These are phyloP conservation scores for Syzygium syzygioides DNA, from an alignment of 441 rosid species.

Conservation along the genomic window DNA sequence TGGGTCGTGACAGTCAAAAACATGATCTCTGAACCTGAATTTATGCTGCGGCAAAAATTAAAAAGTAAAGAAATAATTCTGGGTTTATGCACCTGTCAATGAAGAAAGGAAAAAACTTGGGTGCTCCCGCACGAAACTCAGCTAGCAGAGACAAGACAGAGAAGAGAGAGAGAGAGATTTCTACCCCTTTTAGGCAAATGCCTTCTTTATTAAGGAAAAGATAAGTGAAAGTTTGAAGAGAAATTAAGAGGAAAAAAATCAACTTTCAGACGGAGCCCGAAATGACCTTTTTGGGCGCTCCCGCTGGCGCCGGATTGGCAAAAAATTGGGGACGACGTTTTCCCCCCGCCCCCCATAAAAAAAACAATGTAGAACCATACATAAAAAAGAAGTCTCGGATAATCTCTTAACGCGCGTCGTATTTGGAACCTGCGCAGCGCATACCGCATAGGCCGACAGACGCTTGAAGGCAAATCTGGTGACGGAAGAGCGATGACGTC, in stretches of 20 bases:
- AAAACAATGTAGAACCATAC: no score
- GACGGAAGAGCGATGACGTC: background rate
- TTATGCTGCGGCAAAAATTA: background rate
- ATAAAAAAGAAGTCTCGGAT: no score
- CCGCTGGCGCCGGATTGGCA: background rate
- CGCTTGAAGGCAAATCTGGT: background rate
- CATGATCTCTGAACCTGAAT: background rate
- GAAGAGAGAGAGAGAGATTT: no score
- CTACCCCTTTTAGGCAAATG: no score
- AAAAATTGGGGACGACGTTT: background rate
- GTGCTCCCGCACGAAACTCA: background rate
- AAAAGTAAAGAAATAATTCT: background rate
- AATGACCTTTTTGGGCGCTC: background rate
- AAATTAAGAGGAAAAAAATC: no score
- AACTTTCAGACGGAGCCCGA: background rate
- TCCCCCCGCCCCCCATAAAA: no score
- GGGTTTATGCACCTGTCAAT: background rate
- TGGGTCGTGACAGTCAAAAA: background rate
- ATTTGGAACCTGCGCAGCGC: background rate
- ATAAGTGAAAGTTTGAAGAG: no score
- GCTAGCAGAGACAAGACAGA: background rate
- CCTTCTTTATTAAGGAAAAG: no score
- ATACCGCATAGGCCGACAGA: background rate
- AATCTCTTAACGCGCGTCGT: no score
- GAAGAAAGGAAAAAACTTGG: background rate